Conservation (phyloP, 495 filamentous ascomycete genomes). For the Aspergillus cavernicola region DNA sequence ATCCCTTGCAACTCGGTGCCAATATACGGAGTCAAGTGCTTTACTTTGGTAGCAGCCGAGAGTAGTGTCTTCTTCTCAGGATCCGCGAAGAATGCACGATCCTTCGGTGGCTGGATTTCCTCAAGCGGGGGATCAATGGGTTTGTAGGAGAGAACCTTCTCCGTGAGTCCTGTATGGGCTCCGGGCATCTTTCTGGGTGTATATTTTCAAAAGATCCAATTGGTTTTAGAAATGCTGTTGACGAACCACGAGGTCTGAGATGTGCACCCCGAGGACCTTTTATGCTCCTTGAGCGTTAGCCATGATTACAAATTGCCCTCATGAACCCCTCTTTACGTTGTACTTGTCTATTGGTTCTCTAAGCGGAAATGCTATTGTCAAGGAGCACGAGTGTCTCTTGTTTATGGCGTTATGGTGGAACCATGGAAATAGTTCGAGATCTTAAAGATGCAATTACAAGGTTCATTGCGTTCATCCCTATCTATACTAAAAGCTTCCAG, state of each 20-base stretch:
- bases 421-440: background rate
- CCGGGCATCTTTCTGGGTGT: slow-evolving; percentile 2
- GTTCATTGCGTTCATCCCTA: too few species aligned
- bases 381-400: background rate
- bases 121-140: background rate
- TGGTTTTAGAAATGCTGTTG: background rate
- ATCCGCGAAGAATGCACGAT: slow-evolving; percentile 9
- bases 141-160: slow-evolving; percentile 5
- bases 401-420: background rate
- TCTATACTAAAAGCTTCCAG: too few species aligned
- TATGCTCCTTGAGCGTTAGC: too few species aligned
- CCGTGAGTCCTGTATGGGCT: slow-evolving; percentile 13
- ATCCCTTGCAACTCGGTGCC: slow-evolving; percentile 40
- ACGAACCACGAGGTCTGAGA: too few species aligned
- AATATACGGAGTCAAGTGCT: slow-evolving; percentile 38
- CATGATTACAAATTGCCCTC: background rate
- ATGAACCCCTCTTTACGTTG: background rate
- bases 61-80: slow-evolving; percentile 8
- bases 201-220: background rate
- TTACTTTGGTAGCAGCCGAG: slow-evolving; percentile 1
- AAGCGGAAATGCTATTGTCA: too few species aligned
- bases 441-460: too few species aligned
- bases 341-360: too few species aligned
- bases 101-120: slow-evolving; percentile 2
- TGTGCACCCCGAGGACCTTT: too few species aligned